A percentile compares a stretch with the other conserved stretches of the same genome.
These are phyloP conservation scores for Trypanosomatidae sp. DNA, from an alignment of 208 protist species.

Conservation along the genomic window DNA sequence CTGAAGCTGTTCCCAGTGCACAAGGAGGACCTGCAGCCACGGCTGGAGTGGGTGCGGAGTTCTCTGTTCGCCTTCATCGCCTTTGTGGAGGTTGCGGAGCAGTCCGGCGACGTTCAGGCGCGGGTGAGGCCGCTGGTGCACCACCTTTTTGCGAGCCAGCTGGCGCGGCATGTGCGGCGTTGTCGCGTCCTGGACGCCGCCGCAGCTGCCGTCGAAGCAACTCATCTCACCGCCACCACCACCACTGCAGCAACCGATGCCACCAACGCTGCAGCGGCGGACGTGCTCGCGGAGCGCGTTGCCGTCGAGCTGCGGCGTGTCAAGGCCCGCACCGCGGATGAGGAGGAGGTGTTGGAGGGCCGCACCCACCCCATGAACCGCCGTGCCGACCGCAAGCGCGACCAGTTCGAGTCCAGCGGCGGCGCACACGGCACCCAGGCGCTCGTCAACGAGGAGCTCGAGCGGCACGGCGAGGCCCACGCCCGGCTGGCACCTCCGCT, in stretches of 20 bases:
- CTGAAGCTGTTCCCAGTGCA: conserved; percentile 79
- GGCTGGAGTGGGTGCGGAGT: conserved; percentile 83
- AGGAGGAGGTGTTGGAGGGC: conserved; percentile 53
- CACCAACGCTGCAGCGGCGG: not conserved
- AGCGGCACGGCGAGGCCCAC: conserved; percentile 35
- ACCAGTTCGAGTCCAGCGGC: conserved; percentile 79
- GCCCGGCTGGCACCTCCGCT: conserved; percentile 50
- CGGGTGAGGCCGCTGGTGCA: conserved; percentile 48
- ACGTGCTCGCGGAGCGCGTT: conserved; percentile 4
- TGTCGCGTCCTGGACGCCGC: conserved; percentile 12
- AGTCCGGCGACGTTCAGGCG: conserved; percentile 49
- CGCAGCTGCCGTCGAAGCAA: not conserved
- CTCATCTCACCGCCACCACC: not conserved
- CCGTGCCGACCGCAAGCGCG: conserved; percentile 48
- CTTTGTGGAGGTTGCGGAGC: conserved; percentile 71
- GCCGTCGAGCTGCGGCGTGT: conserved; percentile 35
- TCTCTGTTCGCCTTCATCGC: conserved; percentile 80
- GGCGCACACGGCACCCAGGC: conserved; percentile 74
- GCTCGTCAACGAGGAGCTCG: conserved; percentile 62
- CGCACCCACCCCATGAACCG: conserved; percentile 65
- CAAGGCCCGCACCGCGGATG: conserved; percentile 37
- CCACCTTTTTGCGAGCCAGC: conserved; percentile 69
- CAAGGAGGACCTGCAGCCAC: conserved; percentile 65
- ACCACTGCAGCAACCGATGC: not conserved
- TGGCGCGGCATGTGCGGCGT: conserved; percentile 32